These are phyloP conservation scores for Cercospora janseana DNA, from an alignment of 2,329 filamentous ascomycete species.

Conservation along the genomic window DNA sequence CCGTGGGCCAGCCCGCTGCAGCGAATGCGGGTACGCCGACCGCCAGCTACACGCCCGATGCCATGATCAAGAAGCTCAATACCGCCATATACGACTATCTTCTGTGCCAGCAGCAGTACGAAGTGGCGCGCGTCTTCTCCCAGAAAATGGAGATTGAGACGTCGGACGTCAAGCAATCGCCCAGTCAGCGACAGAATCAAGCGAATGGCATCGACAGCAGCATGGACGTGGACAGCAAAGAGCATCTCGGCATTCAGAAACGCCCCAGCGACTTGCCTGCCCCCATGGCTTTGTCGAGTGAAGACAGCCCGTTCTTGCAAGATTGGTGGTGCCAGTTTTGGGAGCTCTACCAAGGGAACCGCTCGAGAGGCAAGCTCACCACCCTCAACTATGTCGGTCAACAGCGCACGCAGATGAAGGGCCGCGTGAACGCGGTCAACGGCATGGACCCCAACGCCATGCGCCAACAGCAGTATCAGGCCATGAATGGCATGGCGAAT, in stretches of 20 bases:
- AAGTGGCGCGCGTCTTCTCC: conserved; percentile 74
- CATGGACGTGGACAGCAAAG: conserved; percentile 78
- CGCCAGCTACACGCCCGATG: conserved; percentile 35
- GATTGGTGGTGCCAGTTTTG: conserved; percentile 98
- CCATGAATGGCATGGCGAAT: conserved; percentile 26
- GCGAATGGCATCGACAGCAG: conserved; percentile 68
- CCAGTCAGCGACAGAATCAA: conserved; percentile 57
- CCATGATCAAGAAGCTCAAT: conserved; percentile 64
- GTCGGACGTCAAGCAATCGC: conserved; percentile 57
- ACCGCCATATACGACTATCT: conserved; percentile 94
- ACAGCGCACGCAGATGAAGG: conserved; percentile 72
- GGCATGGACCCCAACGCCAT: conserved; percentile 57
- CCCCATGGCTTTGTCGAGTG: conserved; percentile 64
- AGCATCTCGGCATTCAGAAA: conserved; percentile 65
- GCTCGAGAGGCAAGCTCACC: conserved; percentile 58
- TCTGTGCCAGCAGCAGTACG: conserved; percentile 77
- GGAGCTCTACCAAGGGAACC: conserved; percentile 88
- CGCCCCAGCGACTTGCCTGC: conserved; percentile 76
- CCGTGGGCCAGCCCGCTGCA: conserved; percentile 57
- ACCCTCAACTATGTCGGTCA: conserved; percentile 43
- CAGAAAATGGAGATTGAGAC: conserved; percentile 45
- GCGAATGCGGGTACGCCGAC: conserved; percentile 34
- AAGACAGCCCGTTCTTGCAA: conserved; percentile 80
- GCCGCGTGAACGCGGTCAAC: conserved; percentile 65
- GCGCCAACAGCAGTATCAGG: conserved; percentile 33